Conservation (phyloP, 805 yeast species). For the Starmerella bombicola region DNA sequence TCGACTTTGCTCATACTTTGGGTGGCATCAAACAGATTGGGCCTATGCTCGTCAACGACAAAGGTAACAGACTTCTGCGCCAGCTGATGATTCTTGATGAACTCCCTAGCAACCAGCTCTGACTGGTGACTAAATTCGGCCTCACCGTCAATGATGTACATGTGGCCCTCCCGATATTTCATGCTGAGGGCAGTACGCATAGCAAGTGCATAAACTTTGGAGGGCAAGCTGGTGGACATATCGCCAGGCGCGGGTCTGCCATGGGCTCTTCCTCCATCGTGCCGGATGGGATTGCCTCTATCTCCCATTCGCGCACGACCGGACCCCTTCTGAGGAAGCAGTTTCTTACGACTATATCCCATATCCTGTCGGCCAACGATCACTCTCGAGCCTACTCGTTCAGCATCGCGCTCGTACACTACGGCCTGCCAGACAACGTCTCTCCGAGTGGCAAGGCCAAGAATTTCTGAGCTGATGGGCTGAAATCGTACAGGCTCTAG, state of each 20-base stretch:
- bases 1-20: slow-evolving; percentile 42
- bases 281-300: slow-evolving; percentile 83
- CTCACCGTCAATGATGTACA: slow-evolving; percentile 53
- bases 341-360: slow-evolving; percentile 71
- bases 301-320: slow-evolving; percentile 97
- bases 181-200: slow-evolving; percentile 70
- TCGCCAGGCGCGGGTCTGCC: slow-evolving; percentile 88
- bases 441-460: slow-evolving; percentile 69
- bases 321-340: slow-evolving; percentile 81
- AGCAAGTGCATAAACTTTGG: slow-evolving; percentile 61
- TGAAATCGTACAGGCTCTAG: slow-evolving; percentile 69
- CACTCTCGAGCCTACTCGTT: slow-evolving; percentile 78
- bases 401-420: slow-evolving; percentile 76
- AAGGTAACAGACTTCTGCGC: slow-evolving; percentile 38
- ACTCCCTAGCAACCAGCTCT: slow-evolving; percentile 39
- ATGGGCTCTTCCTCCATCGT: slow-evolving; percentile 78
- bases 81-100: slow-evolving; percentile 35
- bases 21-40: slow-evolving; percentile 50
- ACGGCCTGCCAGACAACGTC: slow-evolving; percentile 93
- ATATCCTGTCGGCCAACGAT: slow-evolving; percentile 80
- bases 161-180: slow-evolving; percentile 61
- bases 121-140: slow-evolving; percentile 29
- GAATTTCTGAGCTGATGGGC: slow-evolving; percentile 60
- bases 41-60: slow-evolving; percentile 48
- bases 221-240: slow-evolving; percentile 64